Evolutionary conservation across 2,329 filamentous ascomycete species (phyloP), one percentile per base, ranked within the genome.

Genomic region (Xylariaceae sp.): DNA sequence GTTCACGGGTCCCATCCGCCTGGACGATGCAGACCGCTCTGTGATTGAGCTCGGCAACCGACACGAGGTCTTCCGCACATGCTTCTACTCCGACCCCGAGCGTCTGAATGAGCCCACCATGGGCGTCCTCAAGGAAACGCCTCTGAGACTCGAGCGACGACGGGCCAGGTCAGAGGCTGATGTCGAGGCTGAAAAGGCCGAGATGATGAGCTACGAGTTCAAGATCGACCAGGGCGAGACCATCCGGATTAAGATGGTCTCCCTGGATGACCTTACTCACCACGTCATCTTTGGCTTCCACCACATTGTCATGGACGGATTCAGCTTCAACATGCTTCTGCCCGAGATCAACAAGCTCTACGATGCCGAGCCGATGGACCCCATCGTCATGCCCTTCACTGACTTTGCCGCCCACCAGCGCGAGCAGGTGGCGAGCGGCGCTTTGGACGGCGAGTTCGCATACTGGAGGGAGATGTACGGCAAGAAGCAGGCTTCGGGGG

Each of bases 231-330:
- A 44, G 6, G 59, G 62, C 6, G 47, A 64, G 11, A 38, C 46
- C 2, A 38, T 65, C 8, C 48, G 53, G 8, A 45, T 63, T 4
- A 37, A 44, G 8, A 44, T 67, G 2, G 45, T 68, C 4, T 48
- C 58, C 1, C 45, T 52, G 12, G 51, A 51, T 0, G 37, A 46
- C 3, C 50, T 47, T 0, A 35, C 42, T 2, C 60, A 67, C 35
- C 60, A 53, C 42, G 37, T 71, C 6, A 29, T 74, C 0, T 33
- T 73, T 11, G 53, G 53, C 1, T 60, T 53, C 31, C 68, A 72
- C 36, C 68, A 72, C 42, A 70, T 73, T 29, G 49, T 55, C 28
- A 59, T 73, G 54, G 69, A 75, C 38, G 68, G 65, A 0, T 39
- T 62, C 26, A 66, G 65, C 28, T 59, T 61, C 14, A 34, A 43